These are phyloP conservation scores for Datura wrightii DNA, from an alignment of 257 asterid genomes.

Conservation along the genomic window DNA sequence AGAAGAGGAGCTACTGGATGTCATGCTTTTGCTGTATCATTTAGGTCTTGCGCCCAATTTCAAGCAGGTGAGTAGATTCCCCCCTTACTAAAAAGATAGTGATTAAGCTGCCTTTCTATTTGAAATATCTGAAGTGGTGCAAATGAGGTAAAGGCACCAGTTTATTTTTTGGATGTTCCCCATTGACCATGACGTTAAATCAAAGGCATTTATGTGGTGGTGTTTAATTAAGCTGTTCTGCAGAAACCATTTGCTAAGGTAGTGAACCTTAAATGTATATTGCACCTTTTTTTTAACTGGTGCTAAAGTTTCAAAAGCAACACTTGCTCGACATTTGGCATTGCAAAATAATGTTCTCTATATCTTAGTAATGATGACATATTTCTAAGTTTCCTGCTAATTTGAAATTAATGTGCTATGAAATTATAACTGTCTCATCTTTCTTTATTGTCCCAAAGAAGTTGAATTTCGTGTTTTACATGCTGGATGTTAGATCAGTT, in stretches of 20 bases:
- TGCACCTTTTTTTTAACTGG: neutral
- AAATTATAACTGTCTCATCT: neutral
- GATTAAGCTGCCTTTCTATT: constrained; percentile 5
- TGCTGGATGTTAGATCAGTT: neutral
- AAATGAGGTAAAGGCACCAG: constrained; percentile 6
- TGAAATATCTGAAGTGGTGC: constrained; percentile 18
- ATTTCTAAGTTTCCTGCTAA: neutral
- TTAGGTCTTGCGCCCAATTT: constrained; percentile 96
- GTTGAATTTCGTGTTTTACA: neutral
- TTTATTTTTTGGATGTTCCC: neutral
- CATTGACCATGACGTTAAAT: neutral
- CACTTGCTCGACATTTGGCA: neutral
- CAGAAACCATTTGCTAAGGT: constrained; percentile 1
- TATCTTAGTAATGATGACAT: neutral
- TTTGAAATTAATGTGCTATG: constrained; percentile 1
- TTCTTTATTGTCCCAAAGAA: neutral
- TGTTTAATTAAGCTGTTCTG: constrained; percentile 16
- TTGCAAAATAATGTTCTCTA: neutral
- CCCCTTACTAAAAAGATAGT: neutral
- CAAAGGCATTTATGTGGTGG: constrained; percentile 12
- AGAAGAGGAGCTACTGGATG: constrained; percentile 96
- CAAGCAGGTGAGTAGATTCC: constrained; percentile 73
- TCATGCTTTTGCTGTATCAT: constrained; percentile 88
- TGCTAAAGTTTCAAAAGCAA: constrained; percentile 11
- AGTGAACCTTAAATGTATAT: constrained; percentile 10